phyloP scores from a whole-genome alignment of 1,284 basidiomycete genomes.

The Veloporphyrellus conicus region DNA sequence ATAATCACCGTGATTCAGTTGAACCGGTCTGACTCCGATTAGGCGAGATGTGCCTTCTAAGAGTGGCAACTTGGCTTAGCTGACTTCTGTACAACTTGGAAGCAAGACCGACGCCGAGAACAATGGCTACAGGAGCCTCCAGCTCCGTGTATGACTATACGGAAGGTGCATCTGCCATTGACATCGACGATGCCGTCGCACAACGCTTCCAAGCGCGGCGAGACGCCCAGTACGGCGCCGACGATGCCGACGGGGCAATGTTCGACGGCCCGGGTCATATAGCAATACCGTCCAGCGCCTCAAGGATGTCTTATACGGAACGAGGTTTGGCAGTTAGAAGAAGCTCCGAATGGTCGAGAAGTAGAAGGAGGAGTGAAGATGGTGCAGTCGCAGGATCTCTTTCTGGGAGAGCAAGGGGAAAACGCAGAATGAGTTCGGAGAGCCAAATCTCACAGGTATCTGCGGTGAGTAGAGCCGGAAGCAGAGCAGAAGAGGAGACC shows the following conservation, averaged over 20 bases:
- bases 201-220: slow-evolving; percentile 50
- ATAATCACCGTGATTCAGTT: background rate
- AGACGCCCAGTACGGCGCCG: slow-evolving; percentile 59
- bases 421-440: slow-evolving; percentile 46
- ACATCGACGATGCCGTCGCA: slow-evolving; percentile 57
- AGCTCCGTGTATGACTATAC: slow-evolving; percentile 60
- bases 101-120: background rate
- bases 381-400: slow-evolving; percentile 24
- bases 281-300: slow-evolving; percentile 70
- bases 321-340: slow-evolving; percentile 40
- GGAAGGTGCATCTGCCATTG: slow-evolving; percentile 73
- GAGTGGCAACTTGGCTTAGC: slow-evolving; percentile 4
- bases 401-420: slow-evolving; percentile 29
- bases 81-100: too few relatives aligned
- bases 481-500: slow-evolving; percentile 26
- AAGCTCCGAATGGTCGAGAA: slow-evolving; percentile 53
- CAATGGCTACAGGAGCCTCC: slow-evolving; percentile 14
- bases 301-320: slow-evolving; percentile 67
- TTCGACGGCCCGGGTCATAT: slow-evolving; percentile 73
- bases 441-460: slow-evolving; percentile 42
- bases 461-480: slow-evolving; percentile 22
- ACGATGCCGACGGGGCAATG: slow-evolving; percentile 57
- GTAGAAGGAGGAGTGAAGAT: slow-evolving; percentile 53
- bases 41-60: slow-evolving; percentile 13
- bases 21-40: background rate